Evolutionary conservation across 1,284 basidiomycete species (phyloP).

Genomic region (Irpex lacteus): DNA sequence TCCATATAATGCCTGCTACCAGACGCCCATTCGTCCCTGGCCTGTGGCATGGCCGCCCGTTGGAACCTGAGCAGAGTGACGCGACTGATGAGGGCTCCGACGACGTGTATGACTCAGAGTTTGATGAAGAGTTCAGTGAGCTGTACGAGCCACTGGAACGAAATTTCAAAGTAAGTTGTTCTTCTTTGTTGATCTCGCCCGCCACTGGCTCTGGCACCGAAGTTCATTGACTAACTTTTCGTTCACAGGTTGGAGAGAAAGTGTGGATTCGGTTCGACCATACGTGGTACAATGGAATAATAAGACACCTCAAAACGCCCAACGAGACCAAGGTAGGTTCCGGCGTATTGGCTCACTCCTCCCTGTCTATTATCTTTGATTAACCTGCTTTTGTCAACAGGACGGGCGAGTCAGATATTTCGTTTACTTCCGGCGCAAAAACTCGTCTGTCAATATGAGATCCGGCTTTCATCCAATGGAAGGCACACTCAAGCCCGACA

Average conservation of each 20-base stretch:
- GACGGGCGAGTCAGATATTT: slow-evolving; percentile 4
- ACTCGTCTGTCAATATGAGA: slow-evolving; percentile 37
- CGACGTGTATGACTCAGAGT: not conserved
- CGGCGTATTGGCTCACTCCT: not conserved
- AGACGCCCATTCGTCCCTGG: slow-evolving; percentile 2
- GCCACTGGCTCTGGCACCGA: not conserved
- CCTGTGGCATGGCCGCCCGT: slow-evolving; percentile 1
- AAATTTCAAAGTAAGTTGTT: not conserved
- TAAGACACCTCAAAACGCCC: slow-evolving; percentile 2
- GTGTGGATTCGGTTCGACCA: slow-evolving; percentile 6
- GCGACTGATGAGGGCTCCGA: slow-evolving; percentile 2
- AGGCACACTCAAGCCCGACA: slow-evolving; percentile 63
- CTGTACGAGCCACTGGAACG: not conserved
- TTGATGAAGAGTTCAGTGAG: not conserved
- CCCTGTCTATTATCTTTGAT: not conserved
- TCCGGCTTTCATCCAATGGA: slow-evolving; percentile 59
- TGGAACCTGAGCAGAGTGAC: slow-evolving; percentile 2
- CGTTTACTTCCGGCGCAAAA: slow-evolving; percentile 11
- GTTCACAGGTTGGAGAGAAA: slow-evolving; percentile 4
- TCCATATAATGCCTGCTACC: not conserved
- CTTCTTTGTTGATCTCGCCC: not conserved
- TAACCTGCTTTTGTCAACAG: not conserved
- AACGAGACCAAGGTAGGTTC: slow-evolving; percentile 2
- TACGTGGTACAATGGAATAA: slow-evolving; percentile 7
- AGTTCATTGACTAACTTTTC: not conserved